Evolutionary conservation across 2,329 filamentous ascomycete genomes (phyloP), one percentile per base, ranked within the genome.

Genomic region (Exophiala sideris): DNA sequence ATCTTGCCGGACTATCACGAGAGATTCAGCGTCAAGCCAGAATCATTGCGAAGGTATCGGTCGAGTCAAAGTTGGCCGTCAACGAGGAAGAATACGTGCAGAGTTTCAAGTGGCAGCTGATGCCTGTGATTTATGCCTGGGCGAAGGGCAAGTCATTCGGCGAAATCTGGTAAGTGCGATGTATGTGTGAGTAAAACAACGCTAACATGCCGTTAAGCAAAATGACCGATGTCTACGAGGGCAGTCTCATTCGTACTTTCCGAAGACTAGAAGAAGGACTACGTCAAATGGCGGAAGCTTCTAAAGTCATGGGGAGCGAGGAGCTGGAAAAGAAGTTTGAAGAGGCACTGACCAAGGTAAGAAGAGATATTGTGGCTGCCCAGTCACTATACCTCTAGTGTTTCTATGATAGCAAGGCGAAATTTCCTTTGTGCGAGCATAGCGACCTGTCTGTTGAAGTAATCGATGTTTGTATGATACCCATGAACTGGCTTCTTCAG

Each of bases 201-300:
- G 32, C 54, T 57, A 49, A 62, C 50, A 36, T 21, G 29, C 33
- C 11, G 16, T 29, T 14, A 60, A 95, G 92, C 75, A 95, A 95
- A 89, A 96, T 99, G 91, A 97, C 94, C 24, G 92, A 96, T 65
- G 89, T 92, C 24, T 99, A 96, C 72, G 94, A 99, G 76, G 94
- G 94, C 56, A 96, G 90, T 54, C 77, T 99, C 57, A 97, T 99
- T 65, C 90, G 94, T 45, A 84, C 96, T 36, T 99, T 99, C 83
- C 88, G 94, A 50, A 88, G 94, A 16, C 79, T 99, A 32, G 94
- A 99, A 73, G 94, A 99, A 74, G 79, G 96, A 54, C 78, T 99
- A 34, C 84, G 94, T 62, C 94, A 99, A 72, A 95, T 97, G 82
- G 92, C 88, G 12, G 89, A 97, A 74, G 94, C 92, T 20, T 84